Evolutionary conservation across 345 rosid genomes (phyloP).

Genomic region (Populus nigra): DNA sequence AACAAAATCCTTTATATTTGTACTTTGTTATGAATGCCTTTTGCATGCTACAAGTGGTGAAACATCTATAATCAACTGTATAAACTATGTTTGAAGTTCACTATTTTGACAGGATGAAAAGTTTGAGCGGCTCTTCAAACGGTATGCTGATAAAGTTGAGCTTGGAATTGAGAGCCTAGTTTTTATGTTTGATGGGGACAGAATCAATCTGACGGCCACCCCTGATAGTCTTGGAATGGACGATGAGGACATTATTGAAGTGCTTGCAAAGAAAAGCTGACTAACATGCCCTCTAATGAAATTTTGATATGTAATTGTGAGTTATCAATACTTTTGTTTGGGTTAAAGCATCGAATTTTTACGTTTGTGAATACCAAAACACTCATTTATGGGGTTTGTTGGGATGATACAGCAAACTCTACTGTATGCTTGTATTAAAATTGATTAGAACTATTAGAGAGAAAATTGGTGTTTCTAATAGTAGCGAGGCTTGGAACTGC

Average conservation of each 20-base stretch:
- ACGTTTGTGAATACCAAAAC: too few relatives aligned
- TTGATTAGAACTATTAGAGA: too few relatives aligned
- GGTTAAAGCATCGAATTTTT: not conserved
- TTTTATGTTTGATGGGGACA: constrained; percentile 81
- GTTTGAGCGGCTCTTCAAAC: constrained; percentile 68
- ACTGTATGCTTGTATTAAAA: too few relatives aligned
- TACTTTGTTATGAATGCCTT: not conserved
- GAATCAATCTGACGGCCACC: constrained; percentile 57
- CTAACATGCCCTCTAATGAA: not conserved
- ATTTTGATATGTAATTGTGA: not conserved
- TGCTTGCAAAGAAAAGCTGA: constrained; percentile 55
- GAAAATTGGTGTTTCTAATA: not conserved
- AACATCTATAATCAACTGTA: not conserved
- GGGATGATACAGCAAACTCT: too few relatives aligned
- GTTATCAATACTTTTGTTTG: not conserved
- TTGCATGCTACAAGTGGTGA: not conserved
- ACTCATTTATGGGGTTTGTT: too few relatives aligned
- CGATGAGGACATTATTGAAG: constrained; percentile 88
- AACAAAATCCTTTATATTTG: not conserved
- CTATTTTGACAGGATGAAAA: constrained; percentile 68
- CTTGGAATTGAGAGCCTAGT: constrained; percentile 45
- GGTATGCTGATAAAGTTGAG: constrained; percentile 64
- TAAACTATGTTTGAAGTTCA: not conserved
- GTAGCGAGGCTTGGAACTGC: not conserved
- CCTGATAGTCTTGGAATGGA: constrained; percentile 84